Evolutionary conservation across 164 flowering plant genomes (phyloP).

Genomic region (Aristolochia californica): DNA sequence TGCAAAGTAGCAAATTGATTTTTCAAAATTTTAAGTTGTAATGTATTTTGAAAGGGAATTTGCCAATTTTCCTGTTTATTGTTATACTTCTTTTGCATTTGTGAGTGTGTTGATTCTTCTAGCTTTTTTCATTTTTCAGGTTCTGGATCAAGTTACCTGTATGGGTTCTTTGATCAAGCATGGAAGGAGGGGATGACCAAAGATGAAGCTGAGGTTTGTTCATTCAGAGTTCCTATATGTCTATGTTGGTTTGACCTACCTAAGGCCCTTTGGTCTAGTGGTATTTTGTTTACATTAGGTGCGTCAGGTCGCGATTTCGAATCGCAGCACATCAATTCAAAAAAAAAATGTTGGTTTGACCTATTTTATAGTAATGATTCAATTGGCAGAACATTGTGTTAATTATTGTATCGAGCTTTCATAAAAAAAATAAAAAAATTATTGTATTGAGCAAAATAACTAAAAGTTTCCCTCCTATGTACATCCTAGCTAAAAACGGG

Average conservation of each 20-base stretch:
- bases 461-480: too few species aligned
- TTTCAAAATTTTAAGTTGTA: background rate
- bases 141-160: slow-evolving; percentile 90
- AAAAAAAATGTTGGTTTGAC: too few species aligned
- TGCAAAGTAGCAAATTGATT: background rate
- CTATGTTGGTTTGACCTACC: background rate
- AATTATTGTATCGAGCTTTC: too few species aligned
- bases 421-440: too few species aligned
- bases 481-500: too few species aligned
- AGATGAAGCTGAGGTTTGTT: slow-evolving; percentile 95
- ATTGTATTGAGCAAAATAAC: too few species aligned
- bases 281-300: too few species aligned
- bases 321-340: too few species aligned
- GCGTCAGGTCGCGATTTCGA: too few species aligned
- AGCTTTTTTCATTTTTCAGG: slow-evolving; percentile 31
- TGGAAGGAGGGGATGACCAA: slow-evolving; percentile 96
- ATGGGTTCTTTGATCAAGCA: slow-evolving; percentile 95
- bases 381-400: too few species aligned
- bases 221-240: background rate
- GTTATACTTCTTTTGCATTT: background rate
- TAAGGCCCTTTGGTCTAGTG: too few species aligned
- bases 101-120: background rate
- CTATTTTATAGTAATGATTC: background rate
- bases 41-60: background rate
- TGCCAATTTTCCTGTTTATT: background rate